phyloP scores from a whole-genome alignment of 768 basidiomycete species.

The Hypholoma sublateritium region DNA sequence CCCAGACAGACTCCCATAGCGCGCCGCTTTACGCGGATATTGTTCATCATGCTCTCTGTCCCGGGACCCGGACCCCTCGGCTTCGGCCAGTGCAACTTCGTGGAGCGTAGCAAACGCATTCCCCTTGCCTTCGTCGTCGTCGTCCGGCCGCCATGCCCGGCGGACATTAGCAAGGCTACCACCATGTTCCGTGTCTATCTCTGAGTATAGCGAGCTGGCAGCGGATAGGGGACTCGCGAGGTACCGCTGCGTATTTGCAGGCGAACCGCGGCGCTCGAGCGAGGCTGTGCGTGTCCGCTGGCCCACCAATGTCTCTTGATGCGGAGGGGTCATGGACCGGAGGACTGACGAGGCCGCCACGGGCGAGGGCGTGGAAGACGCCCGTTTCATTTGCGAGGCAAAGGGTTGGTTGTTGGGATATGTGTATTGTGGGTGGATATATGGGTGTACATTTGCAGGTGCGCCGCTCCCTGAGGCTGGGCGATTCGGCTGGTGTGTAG shows the following conservation, averaged over 20 bases:
- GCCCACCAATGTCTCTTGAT: background rate
- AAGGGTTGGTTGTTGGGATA: background rate
- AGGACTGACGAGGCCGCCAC: background rate
- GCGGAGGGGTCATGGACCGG: background rate
- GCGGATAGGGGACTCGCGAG: conserved; percentile 1
- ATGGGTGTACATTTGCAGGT: background rate
- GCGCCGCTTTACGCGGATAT: background rate
- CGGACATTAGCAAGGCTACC: background rate
- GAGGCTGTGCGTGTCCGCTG: background rate
- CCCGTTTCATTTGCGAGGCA: background rate
- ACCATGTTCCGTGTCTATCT: background rate
- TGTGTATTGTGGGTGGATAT: background rate
- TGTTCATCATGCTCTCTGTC: background rate
- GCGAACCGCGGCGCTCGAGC: background rate
- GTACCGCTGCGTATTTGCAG: background rate
- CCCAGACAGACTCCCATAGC: background rate
- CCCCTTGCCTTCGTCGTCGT: background rate
- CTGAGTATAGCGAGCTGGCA: background rate
- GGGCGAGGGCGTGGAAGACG: background rate
- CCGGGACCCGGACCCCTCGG: background rate
- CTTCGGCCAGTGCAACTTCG: background rate
- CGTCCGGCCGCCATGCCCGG: background rate
- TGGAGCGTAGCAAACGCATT: conserved; percentile 1
- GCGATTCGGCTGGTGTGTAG: background rate
- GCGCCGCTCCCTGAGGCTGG: background rate